Base-by-base conservation (phyloP, 306 rosid genomes). In the Trifolium subterraneum region DNA sequence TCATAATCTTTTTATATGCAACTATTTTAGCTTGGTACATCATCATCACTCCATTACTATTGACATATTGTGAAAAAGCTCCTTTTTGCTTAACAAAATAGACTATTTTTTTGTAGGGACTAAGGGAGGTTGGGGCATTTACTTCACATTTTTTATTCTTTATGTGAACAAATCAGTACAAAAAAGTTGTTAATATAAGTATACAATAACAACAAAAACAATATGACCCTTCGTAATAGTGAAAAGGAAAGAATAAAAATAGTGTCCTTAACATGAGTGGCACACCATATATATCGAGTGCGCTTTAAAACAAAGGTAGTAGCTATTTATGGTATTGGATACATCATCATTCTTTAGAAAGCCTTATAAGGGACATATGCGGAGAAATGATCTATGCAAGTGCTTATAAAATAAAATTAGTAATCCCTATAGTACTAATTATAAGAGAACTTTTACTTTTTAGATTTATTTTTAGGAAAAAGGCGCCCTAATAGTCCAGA, bases 231-330 rank as follows among this genome's bases (percentile, higher is more conserved):
- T 66, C 18, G 14, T n/a, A 35, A 45, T 1, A 59, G 18, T 58
- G 71, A 60, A 79, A 73, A 31, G 54, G 54, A 44, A 58, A 33
- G 51, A 78, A 63, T 9, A 63, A 50, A 38, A 62, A 48, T 36
- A 52, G 41, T 29, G 55, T 42, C 5, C 58, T 3, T 56, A 7
- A 29, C 18, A 35, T 45, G 54, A n/a, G 59, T 70, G 64, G 64
- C 51, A 70, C 64, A 4, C 6, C 33, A 5, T 29, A 29, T 29
- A 29, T 29, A 29, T 29, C 33, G 33, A 29, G 33, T 29, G 33
- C 33, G 6, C 33, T 29, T 29, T 29, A 29, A 29, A 29, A 29
- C 33, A 29, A 29, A 29, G 33, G 33, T 29, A 29, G 6, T 29
- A 29, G 33, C 39, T 36, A 36, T 36, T 36, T 36, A 36, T 36